Evolutionary conservation across 2,329 filamentous ascomycete genomes (phyloP), one percentile per base, ranked within the genome.

Genomic region (Botrytis elliptica): DNA sequence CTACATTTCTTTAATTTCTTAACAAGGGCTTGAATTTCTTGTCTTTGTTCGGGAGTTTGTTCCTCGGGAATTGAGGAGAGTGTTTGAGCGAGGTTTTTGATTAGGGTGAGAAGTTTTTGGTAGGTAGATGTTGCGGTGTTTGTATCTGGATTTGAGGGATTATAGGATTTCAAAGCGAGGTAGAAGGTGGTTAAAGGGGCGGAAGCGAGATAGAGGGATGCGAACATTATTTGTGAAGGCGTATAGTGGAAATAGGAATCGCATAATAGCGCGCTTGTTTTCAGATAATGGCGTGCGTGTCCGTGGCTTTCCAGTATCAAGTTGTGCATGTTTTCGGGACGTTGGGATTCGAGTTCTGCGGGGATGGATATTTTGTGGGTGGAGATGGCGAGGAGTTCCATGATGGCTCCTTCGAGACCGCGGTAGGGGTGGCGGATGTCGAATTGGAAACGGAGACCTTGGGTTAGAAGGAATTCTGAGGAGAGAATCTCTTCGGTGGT

Each of bases 201-300:
- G 80, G 98, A 95, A 0, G 91, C 93, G 70, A 97, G 87, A 22
- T 91, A 86, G 42, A 98, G 84, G 0, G 95, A 90, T 0, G 93
- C 91, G 74, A 98, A 87, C 90, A 95, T 95, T 81, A 98, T 97
- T 82, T 99, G 96, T 38, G 93, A 92, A 0, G 96, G 96, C 0
- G 95, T 95, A 84, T 93, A 98, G 82, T 97, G 92, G 83, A 98
- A 98, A 84, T 98, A 98, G n/a, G 90, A 94, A 79, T 99, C 96
- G 40, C 95, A 97, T 75, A 98, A 87, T 69, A 97, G 85, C 0
- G 94, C 93, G 73, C 93, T 92, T 72, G 90, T 92, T 80, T 93
- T 93, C 72, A 97, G 88, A 65, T 93, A 86, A 33, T 91, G 89
- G 60, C 92, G 88, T 0, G 95, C 92, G 70, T 87, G 88, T n/a